Conservation (phyloP, 2,329 filamentous ascomycete genomes). For the Fusarium tanahbumbuense region DNA sequence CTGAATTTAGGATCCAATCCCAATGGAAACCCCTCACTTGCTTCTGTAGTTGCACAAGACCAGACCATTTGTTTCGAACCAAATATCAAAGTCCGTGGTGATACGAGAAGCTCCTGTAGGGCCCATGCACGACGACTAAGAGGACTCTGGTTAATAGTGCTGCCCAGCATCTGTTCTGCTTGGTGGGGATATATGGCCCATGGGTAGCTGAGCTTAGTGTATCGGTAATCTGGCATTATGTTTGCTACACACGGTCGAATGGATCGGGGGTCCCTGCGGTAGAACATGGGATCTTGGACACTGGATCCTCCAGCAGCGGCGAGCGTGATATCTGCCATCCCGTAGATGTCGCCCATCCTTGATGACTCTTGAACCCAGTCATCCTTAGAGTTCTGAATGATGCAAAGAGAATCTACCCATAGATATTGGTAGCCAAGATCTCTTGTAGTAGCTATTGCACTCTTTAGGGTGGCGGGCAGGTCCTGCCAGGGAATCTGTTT, state of each 20-base stretch:
- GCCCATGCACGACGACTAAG: conserved; percentile 5
- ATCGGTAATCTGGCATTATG: background rate
- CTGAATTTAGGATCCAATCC: conserved; percentile 5
- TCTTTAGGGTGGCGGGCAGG: background rate
- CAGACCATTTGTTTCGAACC: conserved; percentile 2
- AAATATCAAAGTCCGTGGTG: background rate
- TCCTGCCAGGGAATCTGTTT: rapidly evolving
- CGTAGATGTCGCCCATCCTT: background rate
- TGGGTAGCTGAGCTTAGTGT: background rate
- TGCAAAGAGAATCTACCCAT: conserved; percentile 10
- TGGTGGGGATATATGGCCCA: conserved; percentile 13
- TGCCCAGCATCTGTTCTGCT: background rate
- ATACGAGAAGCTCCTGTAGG: background rate
- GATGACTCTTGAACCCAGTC: conserved; percentile 2
- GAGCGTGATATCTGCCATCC: background rate
- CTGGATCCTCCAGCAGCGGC: background rate
- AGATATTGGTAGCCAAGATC: conserved; percentile 1
- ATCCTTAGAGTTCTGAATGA: background rate
- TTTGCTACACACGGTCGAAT: conserved; percentile 4
- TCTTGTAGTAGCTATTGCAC: background rate
- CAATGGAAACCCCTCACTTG: background rate
- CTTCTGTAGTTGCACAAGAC: conserved; percentile 6
- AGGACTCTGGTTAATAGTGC: background rate
- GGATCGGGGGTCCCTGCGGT: background rate
- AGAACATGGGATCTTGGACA: background rate